A percentile compares a stretch with the other conserved stretches of the same genome.
phyloP scores from a whole-genome alignment of 371 early-diverging fungal genomes.

The Enterospora canceri region DNA sequence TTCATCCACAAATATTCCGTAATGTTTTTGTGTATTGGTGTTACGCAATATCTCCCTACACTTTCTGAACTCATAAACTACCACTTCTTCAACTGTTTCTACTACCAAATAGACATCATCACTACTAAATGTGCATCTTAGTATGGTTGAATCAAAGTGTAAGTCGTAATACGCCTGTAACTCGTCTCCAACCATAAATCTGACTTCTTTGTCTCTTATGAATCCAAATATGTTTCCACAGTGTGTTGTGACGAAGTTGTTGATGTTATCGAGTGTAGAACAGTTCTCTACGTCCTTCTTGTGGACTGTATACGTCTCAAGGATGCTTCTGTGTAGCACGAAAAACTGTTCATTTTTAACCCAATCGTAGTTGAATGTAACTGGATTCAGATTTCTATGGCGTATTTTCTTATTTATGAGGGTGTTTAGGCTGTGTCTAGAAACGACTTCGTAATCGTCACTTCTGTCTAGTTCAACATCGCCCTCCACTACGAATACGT shows the following conservation, averaged over 20 bases:
- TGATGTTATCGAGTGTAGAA: not conserved
- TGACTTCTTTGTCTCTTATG: slow-evolving; percentile 5
- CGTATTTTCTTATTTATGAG: not conserved
- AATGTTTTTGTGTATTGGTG: no score
- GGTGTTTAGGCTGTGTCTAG: not conserved
- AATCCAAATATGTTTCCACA: slow-evolving; percentile 12
- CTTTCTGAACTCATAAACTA: slow-evolving; percentile 5
- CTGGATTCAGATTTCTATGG: not conserved
- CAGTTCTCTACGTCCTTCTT: not conserved
- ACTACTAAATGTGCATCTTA: slow-evolving; percentile 1
- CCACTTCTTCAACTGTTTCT: not conserved
- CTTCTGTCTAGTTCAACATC: not conserved
- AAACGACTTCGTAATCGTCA: not conserved
- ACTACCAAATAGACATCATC: slow-evolving; percentile 11
- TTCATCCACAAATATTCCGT: no score
- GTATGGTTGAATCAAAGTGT: not conserved
- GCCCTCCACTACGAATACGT: not conserved
- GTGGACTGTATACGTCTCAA: slow-evolving; percentile 6
- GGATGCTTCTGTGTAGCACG: not conserved
- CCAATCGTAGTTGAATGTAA: not conserved
- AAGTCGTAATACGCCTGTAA: slow-evolving; percentile 10
- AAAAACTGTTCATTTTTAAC: slow-evolving; percentile 16
- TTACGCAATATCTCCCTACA: not conserved
- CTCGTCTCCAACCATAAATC: slow-evolving; percentile 1
- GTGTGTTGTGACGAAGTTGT: not conserved